Percentiles rank a stretch among this genome's conserved stretches.
Conservation (phyloP, 345 rosid genomes). For the Lepidium didymum region DNA sequence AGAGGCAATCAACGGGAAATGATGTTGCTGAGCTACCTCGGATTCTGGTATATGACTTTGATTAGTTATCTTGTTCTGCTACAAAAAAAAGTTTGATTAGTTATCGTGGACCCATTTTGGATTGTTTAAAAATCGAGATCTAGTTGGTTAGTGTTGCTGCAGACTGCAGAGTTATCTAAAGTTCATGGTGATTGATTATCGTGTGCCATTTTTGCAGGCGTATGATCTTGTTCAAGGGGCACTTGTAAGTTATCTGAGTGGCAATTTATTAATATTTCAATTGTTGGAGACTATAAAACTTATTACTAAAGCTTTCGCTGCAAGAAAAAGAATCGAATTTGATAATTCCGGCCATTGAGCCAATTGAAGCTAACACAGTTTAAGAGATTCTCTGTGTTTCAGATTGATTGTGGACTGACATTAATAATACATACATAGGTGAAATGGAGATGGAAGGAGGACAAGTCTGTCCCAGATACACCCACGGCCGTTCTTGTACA, state of each 20-base stretch:
- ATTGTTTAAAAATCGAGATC: background rate
- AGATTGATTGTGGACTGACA: background rate
- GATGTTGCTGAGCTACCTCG: conserved; percentile 43
- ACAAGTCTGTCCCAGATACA: conserved; percentile 68
- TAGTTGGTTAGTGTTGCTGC: background rate
- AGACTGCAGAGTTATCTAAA: background rate
- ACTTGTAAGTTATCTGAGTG: conserved; percentile 45
- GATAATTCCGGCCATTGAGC: background rate
- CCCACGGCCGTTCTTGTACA: conserved; percentile 94
- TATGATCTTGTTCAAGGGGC: conserved; percentile 89
- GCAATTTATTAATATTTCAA: background rate
- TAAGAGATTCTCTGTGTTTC: background rate
- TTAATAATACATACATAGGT: conserved; percentile 37
- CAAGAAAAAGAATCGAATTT: background rate
- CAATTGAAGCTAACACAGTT: background rate
- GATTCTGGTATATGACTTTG: conserved; percentile 40
- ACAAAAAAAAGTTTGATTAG: background rate
- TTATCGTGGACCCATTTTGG: background rate
- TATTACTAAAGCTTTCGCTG: background rate
- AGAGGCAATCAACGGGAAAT: conserved; percentile 42
- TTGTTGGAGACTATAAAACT: background rate
- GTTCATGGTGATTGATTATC: background rate
- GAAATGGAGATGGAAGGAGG: conserved; percentile 62
- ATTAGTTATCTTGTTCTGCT: background rate
- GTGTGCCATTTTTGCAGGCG: conserved; percentile 46